Evolutionary conservation across 2,329 filamentous ascomycete species (phyloP).

Genomic region (Cytospora mali): DNA sequence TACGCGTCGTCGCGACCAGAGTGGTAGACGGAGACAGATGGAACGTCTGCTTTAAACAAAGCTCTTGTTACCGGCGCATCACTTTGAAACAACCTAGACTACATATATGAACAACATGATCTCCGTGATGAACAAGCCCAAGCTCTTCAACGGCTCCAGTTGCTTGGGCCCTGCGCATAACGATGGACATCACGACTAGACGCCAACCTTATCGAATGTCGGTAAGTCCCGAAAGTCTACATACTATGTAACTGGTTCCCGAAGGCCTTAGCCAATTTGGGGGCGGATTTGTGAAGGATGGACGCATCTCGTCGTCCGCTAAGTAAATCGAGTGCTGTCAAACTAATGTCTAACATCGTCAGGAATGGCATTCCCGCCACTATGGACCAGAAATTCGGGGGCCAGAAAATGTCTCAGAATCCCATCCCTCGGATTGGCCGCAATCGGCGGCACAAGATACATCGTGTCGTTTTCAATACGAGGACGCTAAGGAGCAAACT

Average conservation of each 20-base stretch:
- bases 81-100: too few species aligned
- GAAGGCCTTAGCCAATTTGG: not conserved
- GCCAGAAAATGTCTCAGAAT: constrained; percentile 3
- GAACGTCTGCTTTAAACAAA: too few species aligned
- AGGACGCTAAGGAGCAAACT: constrained; percentile 25
- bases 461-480: constrained; percentile 23
- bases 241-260: not conserved
- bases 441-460: constrained; percentile 10
- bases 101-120: too few species aligned
- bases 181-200: too few species aligned
- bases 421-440: constrained; percentile 5
- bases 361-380: not conserved
- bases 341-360: not conserved
- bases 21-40: not conserved
- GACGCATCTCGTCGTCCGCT: not conserved
- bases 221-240: not conserved
- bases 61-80: too few species aligned
- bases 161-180: not conserved
- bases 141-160: not conserved
- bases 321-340: not conserved
- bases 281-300: not conserved
- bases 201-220: not conserved
- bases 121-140: too few species aligned
- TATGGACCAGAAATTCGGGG: not conserved
- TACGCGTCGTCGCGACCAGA: not conserved